phyloP scores from a whole-genome alignment of 768 basidiomycete species.

The Mycena pura region DNA sequence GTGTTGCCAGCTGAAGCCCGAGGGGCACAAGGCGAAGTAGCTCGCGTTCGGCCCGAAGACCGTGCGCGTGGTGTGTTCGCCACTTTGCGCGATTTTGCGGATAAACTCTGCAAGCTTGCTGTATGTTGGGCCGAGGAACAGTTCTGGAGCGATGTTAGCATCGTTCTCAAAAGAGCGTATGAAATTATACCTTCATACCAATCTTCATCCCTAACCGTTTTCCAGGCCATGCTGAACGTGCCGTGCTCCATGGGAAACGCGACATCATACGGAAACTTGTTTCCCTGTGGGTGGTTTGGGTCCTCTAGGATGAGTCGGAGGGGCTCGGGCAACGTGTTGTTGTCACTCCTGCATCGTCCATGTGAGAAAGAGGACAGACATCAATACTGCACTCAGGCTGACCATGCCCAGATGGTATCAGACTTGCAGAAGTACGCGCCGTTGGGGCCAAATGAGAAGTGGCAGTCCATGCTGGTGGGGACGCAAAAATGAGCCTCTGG shows the following conservation, averaged over 20 bases:
- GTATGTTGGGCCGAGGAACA: slow-evolving; percentile 25
- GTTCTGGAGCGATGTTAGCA: background rate
- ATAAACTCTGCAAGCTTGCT: slow-evolving; percentile 25
- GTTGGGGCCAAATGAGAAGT: slow-evolving; percentile 27
- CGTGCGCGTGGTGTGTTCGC: slow-evolving; percentile 22
- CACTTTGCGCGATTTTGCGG: slow-evolving; percentile 10
- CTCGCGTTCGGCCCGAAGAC: slow-evolving; percentile 23
- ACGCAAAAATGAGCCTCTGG: background rate
- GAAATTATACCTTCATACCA: slow-evolving; percentile 23
- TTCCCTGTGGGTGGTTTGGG: slow-evolving; percentile 24
- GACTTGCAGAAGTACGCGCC: slow-evolving; percentile 18
- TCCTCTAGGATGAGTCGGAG: slow-evolving; percentile 24
- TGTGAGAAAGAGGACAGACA: background rate
- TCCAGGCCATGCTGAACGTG: slow-evolving; percentile 17
- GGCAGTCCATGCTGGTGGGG: slow-evolving; percentile 21
- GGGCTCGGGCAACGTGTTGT: slow-evolving; percentile 19
- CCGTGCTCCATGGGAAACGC: slow-evolving; percentile 21
- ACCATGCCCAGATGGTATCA: slow-evolving; percentile 21
- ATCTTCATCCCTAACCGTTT: slow-evolving; percentile 18
- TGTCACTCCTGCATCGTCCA: slow-evolving; percentile 11
- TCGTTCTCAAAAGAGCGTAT: background rate
- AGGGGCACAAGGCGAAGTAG: slow-evolving; percentile 10
- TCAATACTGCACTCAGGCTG: background rate
- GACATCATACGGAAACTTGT: slow-evolving; percentile 23
- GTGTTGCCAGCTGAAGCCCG: slow-evolving; percentile 22